phyloP scores from a whole-genome alignment of 139 green algal genomes.

The Deuterostichococcus epilithicus region DNA sequence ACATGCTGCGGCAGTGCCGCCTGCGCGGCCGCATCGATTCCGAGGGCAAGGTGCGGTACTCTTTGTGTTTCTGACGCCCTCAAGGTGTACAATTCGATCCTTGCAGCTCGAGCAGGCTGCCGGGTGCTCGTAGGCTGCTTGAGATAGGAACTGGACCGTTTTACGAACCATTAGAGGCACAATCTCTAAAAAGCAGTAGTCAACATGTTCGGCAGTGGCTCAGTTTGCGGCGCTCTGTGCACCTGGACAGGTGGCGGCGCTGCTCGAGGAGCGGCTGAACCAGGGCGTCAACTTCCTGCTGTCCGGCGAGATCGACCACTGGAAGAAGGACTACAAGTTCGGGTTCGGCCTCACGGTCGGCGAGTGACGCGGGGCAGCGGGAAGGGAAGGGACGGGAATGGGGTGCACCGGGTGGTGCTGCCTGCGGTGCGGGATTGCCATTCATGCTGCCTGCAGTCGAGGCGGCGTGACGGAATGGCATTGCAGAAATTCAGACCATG shows the following conservation, averaged over 20 bases:
- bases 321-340: constrained; percentile 94
- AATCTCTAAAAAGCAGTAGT: no score
- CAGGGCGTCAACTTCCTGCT: constrained; percentile 96
- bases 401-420: no score
- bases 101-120: no score
- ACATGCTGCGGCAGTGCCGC: constrained; percentile 80
- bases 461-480: no score
- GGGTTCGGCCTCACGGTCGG: constrained; percentile 89
- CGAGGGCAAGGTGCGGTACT: constrained; percentile 40
- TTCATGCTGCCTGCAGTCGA: no score
- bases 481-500: no score
- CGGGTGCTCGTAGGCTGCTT: not conserved
- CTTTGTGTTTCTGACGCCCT: not conserved
- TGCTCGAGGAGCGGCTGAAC: constrained; percentile 92
- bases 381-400: no score
- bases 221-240: not conserved
- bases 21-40: constrained; percentile 75
- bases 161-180: not conserved
- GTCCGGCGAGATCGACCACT: constrained; percentile 93
- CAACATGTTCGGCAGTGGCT: no score
- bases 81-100: no score
- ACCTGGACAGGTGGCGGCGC: constrained; percentile 70
- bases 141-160: not conserved
- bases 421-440: no score
- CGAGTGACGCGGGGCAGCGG: constrained; percentile 47